Evolutionary conservation across 2,329 filamentous ascomycete genomes (phyloP), one percentile per base, ranked within the genome.

Genomic region (Dactylella cylindrospora): DNA sequence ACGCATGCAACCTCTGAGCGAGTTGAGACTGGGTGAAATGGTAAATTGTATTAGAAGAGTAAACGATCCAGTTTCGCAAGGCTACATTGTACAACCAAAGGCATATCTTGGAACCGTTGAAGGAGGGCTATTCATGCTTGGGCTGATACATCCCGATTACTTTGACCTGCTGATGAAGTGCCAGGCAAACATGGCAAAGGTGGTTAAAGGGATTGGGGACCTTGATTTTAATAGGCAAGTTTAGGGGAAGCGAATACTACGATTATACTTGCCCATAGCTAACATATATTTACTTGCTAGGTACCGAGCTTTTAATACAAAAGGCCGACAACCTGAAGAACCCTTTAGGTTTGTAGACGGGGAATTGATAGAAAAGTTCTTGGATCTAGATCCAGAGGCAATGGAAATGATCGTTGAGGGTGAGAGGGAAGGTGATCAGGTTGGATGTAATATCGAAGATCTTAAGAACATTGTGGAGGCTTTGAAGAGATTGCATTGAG

Each of bases 31-130:
- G 7, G 90, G 93, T 1, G 91, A 98, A 72, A 89, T 93, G 80
- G 88, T 97, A 51, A 98, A 98, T 70, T 81, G 83, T 25, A 95
- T 97, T 51, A 81, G 85, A 17, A 81, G 81, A 22, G 81, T 97
- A 35, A 45, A 64, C 40, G 23, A 53, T 26, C 53, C 47, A 25
- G 19, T 59, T 8, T 12, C 23, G 15, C 31, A 31, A 38, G 44
- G 35, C 23, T 60, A 43, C 33, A 51, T 62, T 5, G 65, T 69
- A 19, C 65, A 66, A 5, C 91, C 93, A 0, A 83, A 82, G 69
- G 93, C 93, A 15, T 96, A 97, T 71, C 74, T 97, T 46, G 90
- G 82, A 57, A 97, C 93, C 49, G 90, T 90, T 40, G 91, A 97
- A 72, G 93, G 93, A 20, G 86, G 86, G 0, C 84, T 98, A 41